phyloP scores from a whole-genome alignment of 331 rosid species.

The Pyracantha coccinea region DNA sequence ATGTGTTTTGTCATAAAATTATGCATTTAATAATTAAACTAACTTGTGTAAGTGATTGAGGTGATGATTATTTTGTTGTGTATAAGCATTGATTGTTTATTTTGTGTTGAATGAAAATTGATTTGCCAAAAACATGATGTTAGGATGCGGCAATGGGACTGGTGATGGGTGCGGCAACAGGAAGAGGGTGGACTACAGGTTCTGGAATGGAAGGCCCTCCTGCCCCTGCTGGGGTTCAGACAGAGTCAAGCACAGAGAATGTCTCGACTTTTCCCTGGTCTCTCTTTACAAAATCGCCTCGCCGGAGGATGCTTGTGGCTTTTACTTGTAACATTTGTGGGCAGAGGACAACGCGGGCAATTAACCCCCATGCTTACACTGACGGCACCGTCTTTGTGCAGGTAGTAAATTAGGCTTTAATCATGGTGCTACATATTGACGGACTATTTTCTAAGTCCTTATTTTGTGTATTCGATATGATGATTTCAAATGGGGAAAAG shows the following conservation, averaged over 20 bases:
- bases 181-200: conserved; percentile 97
- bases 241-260: conserved; percentile 35
- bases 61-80: neutral
- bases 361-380: conserved; percentile 93
- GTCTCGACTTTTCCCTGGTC: conserved; percentile 98
- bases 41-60: neutral
- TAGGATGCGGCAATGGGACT: conserved; percentile 97
- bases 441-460: neutral
- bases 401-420: conserved; percentile 33
- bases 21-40: neutral
- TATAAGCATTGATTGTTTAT: neutral
- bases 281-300: conserved; percentile 89
- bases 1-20: neutral
- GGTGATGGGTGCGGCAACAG: conserved; percentile 78
- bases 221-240: conserved; percentile 52
- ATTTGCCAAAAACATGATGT: neutral
- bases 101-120: neutral
- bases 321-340: conserved; percentile 90
- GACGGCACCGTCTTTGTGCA: conserved; percentile 99
- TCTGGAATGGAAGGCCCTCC: conserved; percentile 99
- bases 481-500: neutral
- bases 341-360: conserved; percentile 92
- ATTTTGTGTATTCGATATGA: neutral
- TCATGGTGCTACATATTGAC: neutral
- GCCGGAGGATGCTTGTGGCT: conserved; percentile 88